Percentiles rank a stretch among this genome's conserved stretches.
phyloP scores from a whole-genome alignment of 441 rosid genomes.

The Isatis lusitanica region DNA sequence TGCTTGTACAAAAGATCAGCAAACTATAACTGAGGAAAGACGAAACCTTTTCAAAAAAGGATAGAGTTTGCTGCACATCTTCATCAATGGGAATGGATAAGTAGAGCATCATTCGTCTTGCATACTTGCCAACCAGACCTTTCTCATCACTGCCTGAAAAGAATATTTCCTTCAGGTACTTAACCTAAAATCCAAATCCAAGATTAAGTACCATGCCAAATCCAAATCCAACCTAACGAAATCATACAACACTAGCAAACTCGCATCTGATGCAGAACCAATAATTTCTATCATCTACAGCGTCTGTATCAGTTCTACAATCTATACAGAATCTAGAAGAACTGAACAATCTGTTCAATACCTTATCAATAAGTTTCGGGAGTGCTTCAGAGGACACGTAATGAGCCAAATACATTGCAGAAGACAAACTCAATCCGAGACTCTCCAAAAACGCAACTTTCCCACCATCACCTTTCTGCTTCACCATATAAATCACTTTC shows the following conservation, averaged over 20 bases:
- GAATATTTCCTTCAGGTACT: conserved; percentile 75
- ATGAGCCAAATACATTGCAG: conserved; percentile 73
- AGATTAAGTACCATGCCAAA: conserved; percentile 44
- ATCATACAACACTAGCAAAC: not conserved
- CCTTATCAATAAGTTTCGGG: conserved; percentile 59
- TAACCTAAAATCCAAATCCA: conserved; percentile 72
- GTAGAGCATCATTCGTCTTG: conserved; percentile 70
- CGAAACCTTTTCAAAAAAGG: conserved; percentile 85
- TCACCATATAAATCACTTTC: conserved; percentile 68
- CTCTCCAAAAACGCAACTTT: conserved; percentile 87
- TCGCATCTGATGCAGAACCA: not conserved
- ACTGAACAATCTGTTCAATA: conserved; percentile 10
- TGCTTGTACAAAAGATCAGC: not conserved
- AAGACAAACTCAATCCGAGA: conserved; percentile 65
- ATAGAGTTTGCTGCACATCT: conserved; percentile 79
- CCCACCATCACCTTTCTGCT: conserved; percentile 76
- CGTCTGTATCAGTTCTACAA: not conserved
- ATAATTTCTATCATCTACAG: not conserved
- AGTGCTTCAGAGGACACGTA: conserved; percentile 63
- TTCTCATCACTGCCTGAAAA: conserved; percentile 67
- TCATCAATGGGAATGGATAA: conserved; percentile 79
- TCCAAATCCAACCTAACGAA: not conserved
- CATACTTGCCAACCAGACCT: conserved; percentile 54
- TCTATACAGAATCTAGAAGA: not conserved
- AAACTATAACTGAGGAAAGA: not conserved